Evolutionary conservation across 2,329 filamentous ascomycete genomes (phyloP).

Genomic region (Trichophyton simii): DNA sequence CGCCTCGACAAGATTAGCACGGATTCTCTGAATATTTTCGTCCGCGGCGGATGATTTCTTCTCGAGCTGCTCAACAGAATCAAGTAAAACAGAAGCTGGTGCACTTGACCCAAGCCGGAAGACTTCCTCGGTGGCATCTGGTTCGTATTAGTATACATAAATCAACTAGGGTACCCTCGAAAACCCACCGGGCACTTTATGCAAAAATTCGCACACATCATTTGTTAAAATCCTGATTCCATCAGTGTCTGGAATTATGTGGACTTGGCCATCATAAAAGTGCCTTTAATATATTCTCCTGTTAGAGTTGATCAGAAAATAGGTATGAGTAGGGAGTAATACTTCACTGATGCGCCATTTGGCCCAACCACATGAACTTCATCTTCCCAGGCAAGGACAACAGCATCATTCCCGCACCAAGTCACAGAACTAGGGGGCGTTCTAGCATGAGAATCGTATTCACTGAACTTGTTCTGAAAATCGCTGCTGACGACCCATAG

Average conservation of each 20-base stretch:
- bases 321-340: slow-evolving; percentile 11
- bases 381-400: slow-evolving; percentile 92
- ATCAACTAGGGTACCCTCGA: neutral
- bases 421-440: slow-evolving; percentile 77
- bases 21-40: slow-evolving; percentile 91
- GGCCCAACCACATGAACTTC: slow-evolving; percentile 90
- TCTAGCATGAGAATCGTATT: slow-evolving; percentile 78
- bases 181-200: slow-evolving; percentile 60
- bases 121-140: slow-evolving; percentile 68
- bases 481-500: slow-evolving; percentile 91
- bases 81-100: slow-evolving; percentile 79
- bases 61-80: slow-evolving; percentile 83
- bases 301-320: neutral
- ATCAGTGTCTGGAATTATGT: slow-evolving; percentile 76
- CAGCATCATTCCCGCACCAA: slow-evolving; percentile 93
- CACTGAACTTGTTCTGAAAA: slow-evolving; percentile 81
- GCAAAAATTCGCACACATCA: slow-evolving; percentile 93
- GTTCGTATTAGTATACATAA: slow-evolving; percentile 5
- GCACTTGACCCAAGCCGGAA: slow-evolving; percentile 82
- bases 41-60: slow-evolving; percentile 93
- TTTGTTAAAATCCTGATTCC: slow-evolving; percentile 85
- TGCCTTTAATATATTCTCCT: slow-evolving; percentile 40
- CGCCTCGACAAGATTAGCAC: slow-evolving; percentile 74
- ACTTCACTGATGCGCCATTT: slow-evolving; percentile 57
- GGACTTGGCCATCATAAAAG: slow-evolving; percentile 83